A percentile compares a stretch with the other conserved stretches of the same genome.
These are phyloP conservation scores for Malus orientalis DNA, from an alignment of 306 rosid genomes.

Conservation along the genomic window DNA sequence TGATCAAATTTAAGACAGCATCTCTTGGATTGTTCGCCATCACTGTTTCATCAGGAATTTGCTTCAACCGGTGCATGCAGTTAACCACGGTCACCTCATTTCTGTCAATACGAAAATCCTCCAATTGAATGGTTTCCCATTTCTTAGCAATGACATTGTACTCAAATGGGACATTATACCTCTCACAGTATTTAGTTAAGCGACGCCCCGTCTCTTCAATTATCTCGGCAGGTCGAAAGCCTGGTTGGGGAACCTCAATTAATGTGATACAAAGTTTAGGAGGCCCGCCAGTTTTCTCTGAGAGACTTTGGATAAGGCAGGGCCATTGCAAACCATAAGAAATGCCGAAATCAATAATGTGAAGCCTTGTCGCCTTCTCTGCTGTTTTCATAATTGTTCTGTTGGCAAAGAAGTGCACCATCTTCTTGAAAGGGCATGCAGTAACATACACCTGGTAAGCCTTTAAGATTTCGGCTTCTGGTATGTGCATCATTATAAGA, in stretches of 20 bases:
- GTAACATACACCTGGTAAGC: conserved; percentile 24
- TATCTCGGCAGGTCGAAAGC: conserved; percentile 26
- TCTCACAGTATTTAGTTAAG: conserved; percentile 25
- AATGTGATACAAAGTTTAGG: conserved; percentile 34
- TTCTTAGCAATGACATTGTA: conserved; percentile 30
- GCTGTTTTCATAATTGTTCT: conserved; percentile 23
- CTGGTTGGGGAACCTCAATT: conserved; percentile 39
- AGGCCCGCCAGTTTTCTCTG: conserved; percentile 30
- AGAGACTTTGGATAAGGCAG: conserved; percentile 36
- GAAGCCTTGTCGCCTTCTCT: conserved; percentile 22
- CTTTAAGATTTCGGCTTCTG: conserved; percentile 25
- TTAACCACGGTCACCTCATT: conserved; percentile 20
- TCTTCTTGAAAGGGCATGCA: conserved; percentile 34
- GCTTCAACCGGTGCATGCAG: conserved; percentile 14
- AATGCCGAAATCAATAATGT: conserved; percentile 42
- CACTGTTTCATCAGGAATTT: conserved; percentile 26
- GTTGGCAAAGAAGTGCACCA: conserved; percentile 31
- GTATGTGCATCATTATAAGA: conserved; percentile 3
- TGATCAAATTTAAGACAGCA: conserved; percentile 22
- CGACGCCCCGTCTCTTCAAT: conserved; percentile 30
- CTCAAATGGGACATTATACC: conserved; percentile 29
- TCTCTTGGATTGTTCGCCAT: conserved; percentile 20
- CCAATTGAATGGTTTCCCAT: conserved; percentile 30
- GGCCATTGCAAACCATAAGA: conserved; percentile 46
- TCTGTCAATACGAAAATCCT: conserved; percentile 13